Conservation (phyloP, 371 early-diverging fungal species). For the Vavraia culicis region DNA sequence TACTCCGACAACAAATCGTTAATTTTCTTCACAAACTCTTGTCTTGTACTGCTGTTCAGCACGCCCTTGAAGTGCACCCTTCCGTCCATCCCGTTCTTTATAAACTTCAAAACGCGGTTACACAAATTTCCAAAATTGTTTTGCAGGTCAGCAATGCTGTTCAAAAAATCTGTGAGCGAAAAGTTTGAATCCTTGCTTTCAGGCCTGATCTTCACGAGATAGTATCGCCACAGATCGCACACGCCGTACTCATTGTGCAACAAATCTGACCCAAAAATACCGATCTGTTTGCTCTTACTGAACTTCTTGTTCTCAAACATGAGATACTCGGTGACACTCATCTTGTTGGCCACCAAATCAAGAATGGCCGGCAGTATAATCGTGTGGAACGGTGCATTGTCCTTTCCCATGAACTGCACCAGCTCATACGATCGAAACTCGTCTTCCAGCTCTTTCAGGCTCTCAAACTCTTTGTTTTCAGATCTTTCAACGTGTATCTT, state of each 20-base stretch:
- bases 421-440: constrained; percentile 52
- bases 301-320: constrained; percentile 92
- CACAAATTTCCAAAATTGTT: constrained; percentile 93
- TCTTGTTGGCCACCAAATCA: constrained; percentile 36
- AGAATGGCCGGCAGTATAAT: constrained; percentile 83
- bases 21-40: constrained; percentile 54
- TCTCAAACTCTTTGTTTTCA: too few species aligned
- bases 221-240: constrained; percentile 88
- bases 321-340: constrained; percentile 87
- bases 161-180: constrained; percentile 81
- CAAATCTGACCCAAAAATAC: constrained; percentile 84
- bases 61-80: constrained; percentile 46
- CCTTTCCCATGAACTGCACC: constrained; percentile 99
- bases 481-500: background rate
- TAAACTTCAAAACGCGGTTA: constrained; percentile 81
- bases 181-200: constrained; percentile 76
- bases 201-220: constrained; percentile 78
- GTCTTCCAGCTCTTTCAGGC: background rate
- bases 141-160: constrained; percentile 58
- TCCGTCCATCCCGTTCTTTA: constrained; percentile 56
- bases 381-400: constrained; percentile 97
- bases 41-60: constrained; percentile 42
- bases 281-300: constrained; percentile 79
- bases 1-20: constrained; percentile 57
- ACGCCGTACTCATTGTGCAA: constrained; percentile 70